A percentile compares a stretch with the other conserved stretches of the same genome.
phyloP scores from a whole-genome alignment of 1,284 basidiomycete species.

The Mycosarcoma mackinlayi region DNA sequence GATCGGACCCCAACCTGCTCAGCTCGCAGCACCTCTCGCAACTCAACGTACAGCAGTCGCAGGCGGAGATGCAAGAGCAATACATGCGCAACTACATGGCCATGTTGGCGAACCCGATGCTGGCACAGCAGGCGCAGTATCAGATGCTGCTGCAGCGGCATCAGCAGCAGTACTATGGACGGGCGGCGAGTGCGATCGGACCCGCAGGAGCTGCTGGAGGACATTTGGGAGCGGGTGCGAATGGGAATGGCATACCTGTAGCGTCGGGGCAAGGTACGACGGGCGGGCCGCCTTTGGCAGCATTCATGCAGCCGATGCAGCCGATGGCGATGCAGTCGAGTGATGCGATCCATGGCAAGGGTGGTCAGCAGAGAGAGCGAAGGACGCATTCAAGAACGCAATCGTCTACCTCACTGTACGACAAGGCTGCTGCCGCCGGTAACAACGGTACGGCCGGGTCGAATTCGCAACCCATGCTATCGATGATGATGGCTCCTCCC shows the following conservation, averaged over 20 bases:
- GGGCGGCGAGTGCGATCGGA: conserved; percentile 36
- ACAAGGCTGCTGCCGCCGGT: background rate
- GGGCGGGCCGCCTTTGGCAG: conserved; percentile 32
- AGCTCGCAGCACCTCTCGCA: conserved; percentile 35
- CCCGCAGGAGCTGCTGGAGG: conserved; percentile 5
- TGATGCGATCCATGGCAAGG: conserved; percentile 1
- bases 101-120: conserved; percentile 47
- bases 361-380: background rate
- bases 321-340: background rate
- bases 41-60: conserved; percentile 37
- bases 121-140: conserved; percentile 48
- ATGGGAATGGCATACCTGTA: conserved; percentile 22
- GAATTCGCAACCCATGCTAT: conserved; percentile 34
- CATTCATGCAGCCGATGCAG: conserved; percentile 41
- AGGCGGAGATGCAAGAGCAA: conserved; percentile 45
- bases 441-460: background rate
- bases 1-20: conserved; percentile 6
- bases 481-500: conserved; percentile 53
- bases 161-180: conserved; percentile 44
- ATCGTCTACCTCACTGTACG: conserved; percentile 12
- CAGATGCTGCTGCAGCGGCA: conserved; percentile 45
- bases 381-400: conserved; percentile 13
- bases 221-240: conserved; percentile 22
- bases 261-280: background rate
- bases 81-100: conserved; percentile 55